Evolutionary conservation across 768 basidiomycete species (phyloP), one percentile per base, ranked within the genome.

Genomic region (Lactarius akahatsu): DNA sequence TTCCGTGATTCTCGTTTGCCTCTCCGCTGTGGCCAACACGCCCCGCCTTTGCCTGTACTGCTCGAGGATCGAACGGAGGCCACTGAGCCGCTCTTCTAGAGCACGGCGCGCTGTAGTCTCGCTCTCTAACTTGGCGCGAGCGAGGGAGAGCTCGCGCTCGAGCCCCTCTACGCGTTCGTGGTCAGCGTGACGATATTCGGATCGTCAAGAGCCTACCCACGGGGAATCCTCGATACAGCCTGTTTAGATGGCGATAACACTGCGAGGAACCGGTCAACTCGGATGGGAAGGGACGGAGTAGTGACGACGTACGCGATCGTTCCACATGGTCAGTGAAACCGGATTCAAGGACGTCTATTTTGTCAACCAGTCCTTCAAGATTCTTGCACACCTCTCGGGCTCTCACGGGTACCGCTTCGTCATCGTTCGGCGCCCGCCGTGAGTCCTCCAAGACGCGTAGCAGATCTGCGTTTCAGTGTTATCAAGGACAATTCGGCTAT

Each of bases 271-370:
- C 40, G 23, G 23, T 59, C 61, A 52, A 63, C 47, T 59, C 55
- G 40, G 20, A 56, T 63, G 66, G 32, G n/a, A 20, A 54, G 38
- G 55, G 38, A 41, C 34, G 18, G 45, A 26, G 15, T 15, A 34
- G 5, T 30, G 34, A 23, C 7, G 32, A 66, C 91, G 67, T 74
- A 93, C 93, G 75, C 64, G 91, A 90, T 58, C 88, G 85, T 74
- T 94, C 91, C 10, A 90, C 89, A 71, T 94, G 88, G 69, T 85
- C 84, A 70, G 95, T 94, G 72, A 97, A 95, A 1, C 88, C 88
- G 0, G 84, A 74, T 74, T 92, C 89, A 20, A 96, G 78, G 26
- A 79, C 82, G 68, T 95, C 92, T 86, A 97, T 92, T 75, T 86
- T 88, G 41, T 74, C 77, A 43, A 94, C 79, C 7, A 92, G 80